Conservation (phyloP, 2,329 filamentous ascomycete species). For the Curvularia sp. region DNA sequence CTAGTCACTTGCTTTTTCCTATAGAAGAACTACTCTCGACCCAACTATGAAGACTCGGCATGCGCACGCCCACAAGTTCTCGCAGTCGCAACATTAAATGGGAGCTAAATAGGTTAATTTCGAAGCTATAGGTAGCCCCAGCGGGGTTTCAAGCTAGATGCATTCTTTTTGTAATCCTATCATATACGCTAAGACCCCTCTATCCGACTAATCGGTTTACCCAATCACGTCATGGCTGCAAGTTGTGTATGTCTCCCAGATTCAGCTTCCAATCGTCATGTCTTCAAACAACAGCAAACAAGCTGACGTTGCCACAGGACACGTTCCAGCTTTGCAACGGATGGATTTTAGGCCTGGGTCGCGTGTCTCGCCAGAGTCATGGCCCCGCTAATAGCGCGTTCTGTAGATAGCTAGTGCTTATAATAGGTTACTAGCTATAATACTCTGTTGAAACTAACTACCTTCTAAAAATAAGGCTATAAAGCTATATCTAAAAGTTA, state of each 20-base stretch:
- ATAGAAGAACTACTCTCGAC: neutral
- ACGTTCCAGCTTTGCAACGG: no score
- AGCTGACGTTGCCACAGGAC: neutral
- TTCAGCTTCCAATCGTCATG: constrained; percentile 10
- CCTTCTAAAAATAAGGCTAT: no score
- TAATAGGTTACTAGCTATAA: no score
- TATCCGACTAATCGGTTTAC: neutral
- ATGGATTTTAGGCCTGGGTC: neutral
- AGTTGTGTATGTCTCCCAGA: constrained; percentile 13
- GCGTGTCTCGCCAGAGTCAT: neutral
- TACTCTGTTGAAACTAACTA: no score
- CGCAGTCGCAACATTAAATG: neutral
- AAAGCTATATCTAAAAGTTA: no score
- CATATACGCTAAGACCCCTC: constrained; percentile 1
- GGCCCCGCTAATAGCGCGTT: neutral
- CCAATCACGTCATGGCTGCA: constrained; percentile 6
- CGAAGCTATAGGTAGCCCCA: neutral
- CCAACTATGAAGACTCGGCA: neutral
- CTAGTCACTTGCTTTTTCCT: neutral
- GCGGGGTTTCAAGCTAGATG: neutral
- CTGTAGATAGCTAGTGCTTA: no score
- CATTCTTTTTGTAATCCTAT: neutral
- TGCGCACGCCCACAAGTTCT: neutral
- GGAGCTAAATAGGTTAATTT: neutral
- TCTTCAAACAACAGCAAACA: neutral